phyloP scores from a whole-genome alignment of 75 land plant species.

The Pinus albicaulis region DNA sequence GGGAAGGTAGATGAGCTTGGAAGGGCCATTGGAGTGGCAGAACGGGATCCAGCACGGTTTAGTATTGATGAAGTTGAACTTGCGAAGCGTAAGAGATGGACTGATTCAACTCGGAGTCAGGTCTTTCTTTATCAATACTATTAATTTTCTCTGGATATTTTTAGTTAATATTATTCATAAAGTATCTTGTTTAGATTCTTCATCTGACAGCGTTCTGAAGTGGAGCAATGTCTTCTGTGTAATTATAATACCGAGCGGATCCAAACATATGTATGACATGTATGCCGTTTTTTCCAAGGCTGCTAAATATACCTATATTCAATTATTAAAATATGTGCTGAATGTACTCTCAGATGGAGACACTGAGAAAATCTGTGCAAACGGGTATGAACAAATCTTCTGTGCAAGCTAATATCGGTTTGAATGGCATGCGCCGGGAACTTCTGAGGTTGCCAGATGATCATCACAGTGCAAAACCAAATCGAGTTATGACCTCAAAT shows the following conservation, averaged over 20 bases:
- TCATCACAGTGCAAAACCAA: conserved; percentile 20
- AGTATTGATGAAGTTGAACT: conserved; percentile 79
- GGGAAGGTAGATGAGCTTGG: conserved; percentile 95
- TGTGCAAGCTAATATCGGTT: conserved; percentile 6
- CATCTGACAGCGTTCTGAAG: background rate
- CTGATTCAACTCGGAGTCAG: conserved; percentile 65
- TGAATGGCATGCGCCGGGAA: conserved; percentile 35
- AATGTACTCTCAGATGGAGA: conserved; percentile 12
- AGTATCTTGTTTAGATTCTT: background rate
- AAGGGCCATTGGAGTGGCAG: conserved; percentile 80
- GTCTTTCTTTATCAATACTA: conserved; percentile 22
- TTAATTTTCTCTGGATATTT: background rate
- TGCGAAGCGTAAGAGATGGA: conserved; percentile 77
- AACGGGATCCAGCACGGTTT: conserved; percentile 72
- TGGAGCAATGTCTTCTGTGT: background rate
- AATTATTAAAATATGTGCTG: background rate
- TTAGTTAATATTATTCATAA: too few relatives aligned
- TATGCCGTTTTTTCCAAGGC: background rate
- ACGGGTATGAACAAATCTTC: conserved; percentile 9
- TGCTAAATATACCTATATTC: background rate
- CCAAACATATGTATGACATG: background rate
- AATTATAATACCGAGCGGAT: background rate
- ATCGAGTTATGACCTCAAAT: conserved; percentile 11
- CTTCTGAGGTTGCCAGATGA: conserved; percentile 43
- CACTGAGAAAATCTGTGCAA: conserved; percentile 33